A percentile compares a stretch with the other conserved stretches of the same genome.
Evolutionary conservation across 345 rosid species (phyloP).

Genomic region (Pistacia integerrima): DNA sequence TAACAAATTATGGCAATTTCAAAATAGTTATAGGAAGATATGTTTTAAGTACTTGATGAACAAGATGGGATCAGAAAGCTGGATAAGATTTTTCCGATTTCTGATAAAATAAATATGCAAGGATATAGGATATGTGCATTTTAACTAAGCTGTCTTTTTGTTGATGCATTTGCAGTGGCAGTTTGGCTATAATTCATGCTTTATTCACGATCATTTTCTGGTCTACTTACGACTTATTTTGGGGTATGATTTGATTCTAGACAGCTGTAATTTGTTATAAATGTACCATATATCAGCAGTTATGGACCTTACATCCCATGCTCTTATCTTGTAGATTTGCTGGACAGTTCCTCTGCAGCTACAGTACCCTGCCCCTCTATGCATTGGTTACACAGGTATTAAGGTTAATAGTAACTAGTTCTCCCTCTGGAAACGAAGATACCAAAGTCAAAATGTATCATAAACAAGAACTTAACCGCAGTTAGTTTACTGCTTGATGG

Average conservation of each 20-base stretch:
- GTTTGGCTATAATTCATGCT: conserved; percentile 92
- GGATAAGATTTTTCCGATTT: background rate
- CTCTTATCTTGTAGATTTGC: conserved; percentile 54
- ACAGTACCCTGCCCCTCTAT: conserved; percentile 93
- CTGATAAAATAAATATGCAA: background rate
- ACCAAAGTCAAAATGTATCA: background rate
- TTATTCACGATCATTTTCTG: conserved; percentile 67
- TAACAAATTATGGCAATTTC: background rate
- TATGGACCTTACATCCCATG: background rate
- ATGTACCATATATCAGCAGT: conserved; percentile 3
- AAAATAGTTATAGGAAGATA: background rate
- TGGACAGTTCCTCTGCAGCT: conserved; percentile 93
- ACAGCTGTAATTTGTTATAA: conserved; percentile 4
- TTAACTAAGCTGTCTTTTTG: conserved; percentile 20
- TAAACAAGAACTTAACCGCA: background rate
- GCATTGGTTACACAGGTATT: conserved; percentile 90
- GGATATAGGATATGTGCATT: background rate
- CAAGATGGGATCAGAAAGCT: conserved; percentile 3
- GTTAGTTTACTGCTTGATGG: background rate
- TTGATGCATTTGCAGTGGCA: conserved; percentile 72
- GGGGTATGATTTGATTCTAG: conserved; percentile 57
- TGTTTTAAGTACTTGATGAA: background rate
- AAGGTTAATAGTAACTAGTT: background rate
- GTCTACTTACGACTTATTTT: conserved; percentile 73
- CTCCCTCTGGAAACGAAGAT: background rate